Conservation (phyloP, 306 rosid genomes). For the Quercus dentata region DNA sequence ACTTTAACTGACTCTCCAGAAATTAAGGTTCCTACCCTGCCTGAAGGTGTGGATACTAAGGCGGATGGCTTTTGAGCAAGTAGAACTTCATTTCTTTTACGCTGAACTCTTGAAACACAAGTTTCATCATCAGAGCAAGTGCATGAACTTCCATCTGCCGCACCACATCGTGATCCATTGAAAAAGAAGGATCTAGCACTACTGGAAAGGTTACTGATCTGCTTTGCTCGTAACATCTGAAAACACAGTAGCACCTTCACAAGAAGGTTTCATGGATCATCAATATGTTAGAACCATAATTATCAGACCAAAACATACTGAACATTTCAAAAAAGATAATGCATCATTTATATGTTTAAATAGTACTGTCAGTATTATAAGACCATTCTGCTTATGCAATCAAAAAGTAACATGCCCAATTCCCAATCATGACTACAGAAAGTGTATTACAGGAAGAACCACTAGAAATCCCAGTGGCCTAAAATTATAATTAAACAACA, state of each 20-base stretch:
- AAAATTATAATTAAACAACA: too few species aligned
- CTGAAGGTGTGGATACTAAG: slow-evolving; percentile 35
- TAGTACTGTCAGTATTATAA: background rate
- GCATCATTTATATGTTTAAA: background rate
- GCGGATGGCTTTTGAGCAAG: slow-evolving; percentile 50
- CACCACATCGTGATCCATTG: slow-evolving; percentile 65
- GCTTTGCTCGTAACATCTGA: slow-evolving; percentile 84
- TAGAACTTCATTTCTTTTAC: slow-evolving; percentile 36
- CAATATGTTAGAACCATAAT: background rate
- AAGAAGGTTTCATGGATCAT: background rate
- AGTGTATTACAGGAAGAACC: too few species aligned
- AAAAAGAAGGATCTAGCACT: slow-evolving; percentile 77
- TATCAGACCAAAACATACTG: background rate
- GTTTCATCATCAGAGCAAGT: slow-evolving; percentile 78
- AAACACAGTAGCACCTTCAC: slow-evolving; percentile 14
- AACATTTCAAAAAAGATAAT: background rate
- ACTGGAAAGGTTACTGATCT: slow-evolving; percentile 62
- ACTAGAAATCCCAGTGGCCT: too few species aligned
- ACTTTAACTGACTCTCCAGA: slow-evolving; percentile 41
- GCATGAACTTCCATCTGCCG: slow-evolving; percentile 74
- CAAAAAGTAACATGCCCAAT: too few species aligned
- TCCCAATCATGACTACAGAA: too few species aligned
- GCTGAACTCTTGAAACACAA: slow-evolving; percentile 55
- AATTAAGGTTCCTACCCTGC: slow-evolving; percentile 41
- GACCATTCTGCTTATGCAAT: background rate